phyloP scores from a whole-genome alignment of 2,329 filamentous ascomycete species.

The Proliferodiscus dingleyae region DNA sequence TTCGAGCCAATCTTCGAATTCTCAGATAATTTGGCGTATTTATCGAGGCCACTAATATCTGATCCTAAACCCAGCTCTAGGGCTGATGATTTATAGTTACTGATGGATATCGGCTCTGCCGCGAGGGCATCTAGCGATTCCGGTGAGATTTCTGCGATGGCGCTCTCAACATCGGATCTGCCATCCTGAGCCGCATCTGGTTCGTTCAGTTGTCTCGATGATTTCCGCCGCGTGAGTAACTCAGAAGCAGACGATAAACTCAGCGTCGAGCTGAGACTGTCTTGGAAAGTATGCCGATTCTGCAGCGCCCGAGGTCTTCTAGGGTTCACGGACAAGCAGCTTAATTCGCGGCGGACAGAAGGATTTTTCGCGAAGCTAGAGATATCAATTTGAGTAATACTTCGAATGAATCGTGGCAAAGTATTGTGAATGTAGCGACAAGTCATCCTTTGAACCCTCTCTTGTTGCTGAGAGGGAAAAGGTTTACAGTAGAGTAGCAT shows the following conservation, averaged over 20 bases:
- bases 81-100: neutral
- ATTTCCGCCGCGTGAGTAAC: neutral
- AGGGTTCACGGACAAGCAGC: neutral
- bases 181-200: slow-evolving; percentile 3
- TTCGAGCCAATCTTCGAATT: neutral
- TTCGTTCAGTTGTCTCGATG: slow-evolving; percentile 6
- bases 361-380: neutral
- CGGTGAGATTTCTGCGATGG: slow-evolving; percentile 33
- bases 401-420: slow-evolving; percentile 28
- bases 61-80: slow-evolving; percentile 5
- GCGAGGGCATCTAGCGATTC: slow-evolving; percentile 34
- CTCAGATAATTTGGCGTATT: neutral
- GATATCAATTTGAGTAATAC: slow-evolving; percentile 28
- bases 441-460: slow-evolving; percentile 22
- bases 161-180: slow-evolving; percentile 19
- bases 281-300: neutral
- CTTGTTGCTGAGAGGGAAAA: neutral
- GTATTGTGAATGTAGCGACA: slow-evolving; percentile 26
- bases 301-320: neutral
- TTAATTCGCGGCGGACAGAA: neutral
- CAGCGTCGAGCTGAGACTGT: slow-evolving; percentile 2
- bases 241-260: neutral
- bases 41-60: neutral
- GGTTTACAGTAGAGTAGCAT: slow-evolving; percentile 1
- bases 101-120: slow-evolving; percentile 12